Conservation (phyloP, 1,284 basidiomycete species). For the Termitomyces sp. region DNA sequence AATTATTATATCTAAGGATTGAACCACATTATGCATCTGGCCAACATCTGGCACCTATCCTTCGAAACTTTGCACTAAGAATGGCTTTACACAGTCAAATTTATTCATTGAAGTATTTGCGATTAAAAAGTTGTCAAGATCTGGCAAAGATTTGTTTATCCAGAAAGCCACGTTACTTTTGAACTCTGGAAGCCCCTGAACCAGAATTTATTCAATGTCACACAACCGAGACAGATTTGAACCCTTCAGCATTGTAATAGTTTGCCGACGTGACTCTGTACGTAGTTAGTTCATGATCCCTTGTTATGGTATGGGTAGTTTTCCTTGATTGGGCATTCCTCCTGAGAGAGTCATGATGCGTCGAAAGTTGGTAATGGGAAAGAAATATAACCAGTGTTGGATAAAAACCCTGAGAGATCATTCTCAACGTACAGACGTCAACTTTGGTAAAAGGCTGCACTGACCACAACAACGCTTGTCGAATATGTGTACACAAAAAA, state of each 20-base stretch:
- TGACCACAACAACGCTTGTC: slow-evolving; percentile 9
- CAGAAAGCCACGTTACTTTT: too few relatives aligned
- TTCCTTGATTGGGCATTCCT: background rate
- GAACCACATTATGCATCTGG: too few relatives aligned
- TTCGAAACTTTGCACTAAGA: too few relatives aligned
- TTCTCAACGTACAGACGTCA: background rate
- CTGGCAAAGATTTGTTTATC: too few relatives aligned
- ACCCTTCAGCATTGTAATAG: background rate
- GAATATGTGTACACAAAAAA: slow-evolving; percentile 9
- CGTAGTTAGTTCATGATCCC: background rate
- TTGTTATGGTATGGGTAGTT: background rate
- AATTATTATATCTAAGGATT: too few relatives aligned
- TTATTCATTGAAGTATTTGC: too few relatives aligned
- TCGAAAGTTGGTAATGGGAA: background rate
- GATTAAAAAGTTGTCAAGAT: too few relatives aligned
- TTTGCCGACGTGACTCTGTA: background rate
- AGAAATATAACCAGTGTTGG: slow-evolving; percentile 1
- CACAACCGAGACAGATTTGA: background rate
- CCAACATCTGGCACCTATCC: too few relatives aligned
- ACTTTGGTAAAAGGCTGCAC: background rate
- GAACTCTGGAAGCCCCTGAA: too few relatives aligned
- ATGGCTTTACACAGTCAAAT: too few relatives aligned
- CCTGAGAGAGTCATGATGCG: background rate
- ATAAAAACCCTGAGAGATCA: slow-evolving; percentile 2
- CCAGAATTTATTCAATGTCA: background rate